Evolutionary conservation across 1,284 basidiomycete genomes (phyloP), one percentile per base, ranked within the genome.

Genomic region (Stygiomarasmius scandens): DNA sequence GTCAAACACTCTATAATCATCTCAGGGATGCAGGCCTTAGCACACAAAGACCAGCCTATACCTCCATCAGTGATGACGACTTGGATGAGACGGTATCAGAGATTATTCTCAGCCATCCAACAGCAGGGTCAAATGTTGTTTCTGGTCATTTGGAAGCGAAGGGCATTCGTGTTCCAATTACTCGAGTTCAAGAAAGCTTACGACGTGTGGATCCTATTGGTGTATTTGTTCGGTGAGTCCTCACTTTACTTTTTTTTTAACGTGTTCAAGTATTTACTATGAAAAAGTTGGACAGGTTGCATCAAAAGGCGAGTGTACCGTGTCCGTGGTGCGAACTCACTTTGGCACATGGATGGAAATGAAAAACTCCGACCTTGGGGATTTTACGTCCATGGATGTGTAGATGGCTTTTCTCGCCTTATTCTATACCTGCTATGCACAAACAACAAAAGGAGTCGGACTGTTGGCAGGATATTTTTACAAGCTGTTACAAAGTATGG

Each of bases 381-480:
- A 2, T 61, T 61, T 47, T 61, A 52, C 38, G 69, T 70, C 1
- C 74, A 76, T 54, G 67, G 62, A 6, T 70, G 72, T 51, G 63
- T 74, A 8, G 73, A 75, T 60, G 72, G 73, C 2, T 55, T 66
- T 46, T 67, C 69, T 0, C 59, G 70, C 1, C 51, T 66, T 16
- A 61, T 75, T 20, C 53, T 61, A 12, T 72, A 64, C 4, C 61
- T 76, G 20, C 50, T 60, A 3, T 62, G 57, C 36, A 38, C 46
- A 41, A 60, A 62, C 54, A 70, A 71, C 61, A 71, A 70, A 52
- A 43, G 60, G 6, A 55, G 67, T 12, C 6, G 9, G 1, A 71
- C 69, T 2, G 71, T 73, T 2, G 56, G 62, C 1, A 44, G 58
- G 6, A 32, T 64, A 2, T 72, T 73, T 53, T 43, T 56, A 3